Evolutionary conservation across 352 stramenopile genomes (phyloP).

Genomic region (Pythium pyrilobum): DNA sequence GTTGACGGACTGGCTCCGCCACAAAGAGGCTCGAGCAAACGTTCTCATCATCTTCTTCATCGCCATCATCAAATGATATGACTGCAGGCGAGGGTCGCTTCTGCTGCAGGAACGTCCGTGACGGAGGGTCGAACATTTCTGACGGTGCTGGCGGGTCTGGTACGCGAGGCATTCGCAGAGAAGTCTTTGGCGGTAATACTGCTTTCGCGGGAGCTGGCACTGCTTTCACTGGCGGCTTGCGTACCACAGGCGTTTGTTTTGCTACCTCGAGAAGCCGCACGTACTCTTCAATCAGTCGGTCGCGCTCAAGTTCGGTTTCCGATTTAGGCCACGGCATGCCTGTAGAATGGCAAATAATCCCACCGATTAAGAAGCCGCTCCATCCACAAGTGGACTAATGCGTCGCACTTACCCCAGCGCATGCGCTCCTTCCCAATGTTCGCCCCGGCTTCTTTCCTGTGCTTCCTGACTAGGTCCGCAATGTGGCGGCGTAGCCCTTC

Average conservation of each 20-base stretch:
- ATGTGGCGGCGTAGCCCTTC: conserved; percentile 6
- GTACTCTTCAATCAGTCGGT: conserved; percentile 2
- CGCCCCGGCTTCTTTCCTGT: background rate
- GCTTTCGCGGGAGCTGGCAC: background rate
- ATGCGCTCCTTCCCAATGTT: conserved; percentile 4
- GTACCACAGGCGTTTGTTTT: background rate
- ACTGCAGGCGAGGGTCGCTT: too few relatives aligned
- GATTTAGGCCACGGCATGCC: conserved; percentile 14
- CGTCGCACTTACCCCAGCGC: conserved; percentile 7
- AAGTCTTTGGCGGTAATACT: too few relatives aligned
- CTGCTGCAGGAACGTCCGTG: too few relatives aligned
- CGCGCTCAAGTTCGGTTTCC: conserved; percentile 7
- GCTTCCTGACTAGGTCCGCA: conserved; percentile 6
- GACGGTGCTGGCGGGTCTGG: too few relatives aligned
- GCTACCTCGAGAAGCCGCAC: background rate
- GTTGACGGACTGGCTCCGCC: too few relatives aligned
- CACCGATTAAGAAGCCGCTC: too few relatives aligned
- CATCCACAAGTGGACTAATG: too few relatives aligned
- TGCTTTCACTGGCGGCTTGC: background rate
- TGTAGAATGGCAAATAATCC: background rate
- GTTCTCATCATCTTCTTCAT: too few relatives aligned
- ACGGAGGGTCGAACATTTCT: too few relatives aligned
- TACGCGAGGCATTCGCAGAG: too few relatives aligned
- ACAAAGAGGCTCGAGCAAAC: too few relatives aligned
- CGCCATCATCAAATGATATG: too few relatives aligned